phyloP scores from a whole-genome alignment of 75 land plant genomes.

The Pinus albicaulis region DNA sequence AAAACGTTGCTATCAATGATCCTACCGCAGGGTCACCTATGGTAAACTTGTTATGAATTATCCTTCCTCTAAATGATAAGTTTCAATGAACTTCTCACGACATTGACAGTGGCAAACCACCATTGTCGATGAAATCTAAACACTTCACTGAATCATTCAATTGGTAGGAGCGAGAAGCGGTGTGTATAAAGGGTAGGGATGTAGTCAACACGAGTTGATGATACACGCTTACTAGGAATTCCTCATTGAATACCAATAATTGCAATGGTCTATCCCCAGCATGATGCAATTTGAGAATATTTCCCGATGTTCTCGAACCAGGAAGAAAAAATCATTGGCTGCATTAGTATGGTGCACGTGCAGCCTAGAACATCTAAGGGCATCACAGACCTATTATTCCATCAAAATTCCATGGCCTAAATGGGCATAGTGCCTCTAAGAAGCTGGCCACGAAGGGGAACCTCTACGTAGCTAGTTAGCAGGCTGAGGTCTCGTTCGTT shows the following conservation, averaged over 20 bases:
- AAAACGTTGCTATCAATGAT: too few relatives aligned
- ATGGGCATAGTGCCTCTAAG: constrained; percentile 49
- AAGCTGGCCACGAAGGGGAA: constrained; percentile 38
- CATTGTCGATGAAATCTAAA: too few relatives aligned
- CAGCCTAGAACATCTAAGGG: constrained; percentile 58
- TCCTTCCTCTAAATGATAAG: too few relatives aligned
- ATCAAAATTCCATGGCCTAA: constrained; percentile 64
- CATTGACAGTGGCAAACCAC: too few relatives aligned
- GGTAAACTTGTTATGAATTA: too few relatives aligned
- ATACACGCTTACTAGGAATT: constrained; percentile 37
- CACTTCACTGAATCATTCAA: too few relatives aligned
- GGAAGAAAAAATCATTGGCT: neutral
- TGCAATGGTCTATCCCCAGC: constrained; percentile 43
- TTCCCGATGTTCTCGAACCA: constrained; percentile 1
- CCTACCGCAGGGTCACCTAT: too few relatives aligned
- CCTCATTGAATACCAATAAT: constrained; percentile 42
- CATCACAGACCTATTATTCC: constrained; percentile 81
- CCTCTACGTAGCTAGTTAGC: constrained; percentile 75
- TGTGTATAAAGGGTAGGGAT: constrained; percentile 32
- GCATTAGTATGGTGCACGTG: constrained; percentile 47
- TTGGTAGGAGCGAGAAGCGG: too few relatives aligned
- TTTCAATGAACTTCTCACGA: too few relatives aligned
- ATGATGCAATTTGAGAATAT: constrained; percentile 30
- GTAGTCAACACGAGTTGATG: constrained; percentile 30
- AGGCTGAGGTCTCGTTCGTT: constrained; percentile 97